phyloP scores from a whole-genome alignment of 1,284 basidiomycete genomes.

The Pterulicium gracile region DNA sequence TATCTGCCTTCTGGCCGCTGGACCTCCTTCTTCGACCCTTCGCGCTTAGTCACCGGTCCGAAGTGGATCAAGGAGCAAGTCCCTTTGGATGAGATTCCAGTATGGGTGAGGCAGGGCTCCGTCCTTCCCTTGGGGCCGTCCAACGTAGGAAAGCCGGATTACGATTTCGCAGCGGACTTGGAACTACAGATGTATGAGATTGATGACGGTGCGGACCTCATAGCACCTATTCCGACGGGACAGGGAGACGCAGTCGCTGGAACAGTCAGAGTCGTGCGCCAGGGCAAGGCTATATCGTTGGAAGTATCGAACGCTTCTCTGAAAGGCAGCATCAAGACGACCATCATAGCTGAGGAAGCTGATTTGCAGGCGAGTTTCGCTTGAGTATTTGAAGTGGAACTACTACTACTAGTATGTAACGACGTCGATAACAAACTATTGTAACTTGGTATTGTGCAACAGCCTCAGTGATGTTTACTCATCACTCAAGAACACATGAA shows the following conservation, averaged over 20 bases:
- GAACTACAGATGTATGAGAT: constrained; percentile 46
- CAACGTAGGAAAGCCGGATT: constrained; percentile 50
- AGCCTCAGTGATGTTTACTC: too few relatives aligned
- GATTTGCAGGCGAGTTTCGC: too few relatives aligned
- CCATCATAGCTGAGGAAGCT: too few relatives aligned
- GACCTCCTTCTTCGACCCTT: constrained; percentile 52
- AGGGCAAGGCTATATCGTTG: constrained; percentile 18
- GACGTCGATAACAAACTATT: too few relatives aligned
- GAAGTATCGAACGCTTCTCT: constrained; percentile 13
- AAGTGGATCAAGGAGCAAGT: constrained; percentile 47
- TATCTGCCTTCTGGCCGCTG: constrained; percentile 62
- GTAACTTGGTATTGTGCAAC: too few relatives aligned
- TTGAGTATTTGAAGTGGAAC: too few relatives aligned
- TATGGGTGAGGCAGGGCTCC: constrained; percentile 52
- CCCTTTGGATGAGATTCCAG: constrained; percentile 48
- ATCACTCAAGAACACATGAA: too few relatives aligned
- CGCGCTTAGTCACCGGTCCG: constrained; percentile 37
- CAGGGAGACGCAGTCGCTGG: constrained; percentile 27
- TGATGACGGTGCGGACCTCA: constrained; percentile 29
- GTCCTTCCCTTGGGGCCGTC: constrained; percentile 47
- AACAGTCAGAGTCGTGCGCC: constrained; percentile 23
- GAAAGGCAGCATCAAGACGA: background rate
- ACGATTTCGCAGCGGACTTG: constrained; percentile 42
- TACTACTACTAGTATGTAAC: too few relatives aligned
- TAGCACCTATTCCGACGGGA: constrained; percentile 33